A percentile compares a stretch with the other conserved stretches of the same genome.
phyloP scores from a whole-genome alignment of 768 basidiomycete genomes.

The Rhodotorula kratochvilovae region DNA sequence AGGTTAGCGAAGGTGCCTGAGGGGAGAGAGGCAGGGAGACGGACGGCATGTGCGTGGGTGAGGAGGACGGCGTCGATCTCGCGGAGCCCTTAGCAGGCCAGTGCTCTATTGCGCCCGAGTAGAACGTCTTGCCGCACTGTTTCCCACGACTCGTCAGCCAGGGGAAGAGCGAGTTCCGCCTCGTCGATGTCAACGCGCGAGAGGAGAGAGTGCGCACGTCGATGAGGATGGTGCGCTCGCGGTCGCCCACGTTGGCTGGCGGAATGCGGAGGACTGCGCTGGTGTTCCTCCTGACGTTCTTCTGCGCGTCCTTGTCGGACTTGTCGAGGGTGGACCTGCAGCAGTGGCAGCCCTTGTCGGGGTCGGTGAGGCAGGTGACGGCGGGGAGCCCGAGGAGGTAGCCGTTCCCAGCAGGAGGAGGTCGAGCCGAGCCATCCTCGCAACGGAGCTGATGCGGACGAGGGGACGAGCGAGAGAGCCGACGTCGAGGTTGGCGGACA shows the following conservation, averaged over 20 bases:
- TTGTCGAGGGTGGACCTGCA: slow-evolving; percentile 50
- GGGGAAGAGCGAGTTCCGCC: background rate
- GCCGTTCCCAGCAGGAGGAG: slow-evolving; percentile 42
- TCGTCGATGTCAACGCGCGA: too few relatives aligned
- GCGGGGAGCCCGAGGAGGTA: slow-evolving; percentile 59
- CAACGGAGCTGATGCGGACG: too few relatives aligned
- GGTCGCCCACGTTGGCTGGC: background rate
- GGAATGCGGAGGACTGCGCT: slow-evolving; percentile 60
- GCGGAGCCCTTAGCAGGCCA: slow-evolving; percentile 68
- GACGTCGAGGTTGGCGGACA: too few relatives aligned
- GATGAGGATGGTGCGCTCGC: slow-evolving; percentile 35
- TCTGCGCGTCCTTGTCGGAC: slow-evolving; percentile 44
- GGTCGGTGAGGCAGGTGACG: slow-evolving; percentile 65
- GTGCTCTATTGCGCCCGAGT: slow-evolving; percentile 49
- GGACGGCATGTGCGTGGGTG: slow-evolving; percentile 76
- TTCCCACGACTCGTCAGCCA: slow-evolving; percentile 48
- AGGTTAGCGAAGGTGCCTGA: slow-evolving; percentile 9
- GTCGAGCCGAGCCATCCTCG: background rate
- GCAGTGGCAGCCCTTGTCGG: slow-evolving; percentile 57
- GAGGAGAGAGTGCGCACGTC: background rate
- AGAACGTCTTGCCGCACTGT: slow-evolving; percentile 47
- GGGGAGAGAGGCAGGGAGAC: background rate
- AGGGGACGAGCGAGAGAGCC: too few relatives aligned
- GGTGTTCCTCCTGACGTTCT: slow-evolving; percentile 80
- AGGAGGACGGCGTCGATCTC: slow-evolving; percentile 70